Percentiles rank a stretch among this genome's conserved stretches.
Evolutionary conservation across 2,329 filamentous ascomycete genomes (phyloP).

Genomic region (Aspergillus fischeri): DNA sequence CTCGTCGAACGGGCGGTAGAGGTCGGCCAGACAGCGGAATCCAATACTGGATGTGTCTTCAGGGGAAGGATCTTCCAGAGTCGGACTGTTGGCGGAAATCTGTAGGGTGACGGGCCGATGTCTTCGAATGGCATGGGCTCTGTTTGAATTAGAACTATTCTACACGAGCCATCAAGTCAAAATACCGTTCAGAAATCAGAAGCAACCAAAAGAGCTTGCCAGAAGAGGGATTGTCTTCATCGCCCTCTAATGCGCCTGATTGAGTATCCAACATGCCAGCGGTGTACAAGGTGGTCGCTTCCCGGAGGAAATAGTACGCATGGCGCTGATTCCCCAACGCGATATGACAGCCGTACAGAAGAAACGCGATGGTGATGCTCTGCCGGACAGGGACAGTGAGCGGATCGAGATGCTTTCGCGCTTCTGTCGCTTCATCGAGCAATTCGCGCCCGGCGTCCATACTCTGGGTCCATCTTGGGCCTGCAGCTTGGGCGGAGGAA

Average conservation of each 20-base stretch:
- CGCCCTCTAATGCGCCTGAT: conserved; percentile 49
- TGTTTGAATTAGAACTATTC: conserved; percentile 21
- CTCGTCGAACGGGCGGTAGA: conserved; percentile 61
- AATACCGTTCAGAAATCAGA: conserved; percentile 60
- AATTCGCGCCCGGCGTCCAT: conserved; percentile 14
- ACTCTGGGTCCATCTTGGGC: not conserved
- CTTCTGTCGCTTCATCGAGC: conserved; percentile 25
- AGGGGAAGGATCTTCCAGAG: conserved; percentile 47
- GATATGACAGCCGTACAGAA: conserved; percentile 65
- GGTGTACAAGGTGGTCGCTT: conserved; percentile 65
- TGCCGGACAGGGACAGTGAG: conserved; percentile 18
- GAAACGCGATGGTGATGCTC: conserved; percentile 62
- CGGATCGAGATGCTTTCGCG: conserved; percentile 16
- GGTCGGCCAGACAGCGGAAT: conserved; percentile 57
- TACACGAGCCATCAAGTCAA: not conserved
- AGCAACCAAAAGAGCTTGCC: conserved; percentile 65
- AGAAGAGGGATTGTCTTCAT: conserved; percentile 37
- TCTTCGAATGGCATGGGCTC: conserved; percentile 60
- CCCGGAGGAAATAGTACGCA: conserved; percentile 69
- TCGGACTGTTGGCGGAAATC: conserved; percentile 51
- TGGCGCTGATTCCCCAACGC: conserved; percentile 65
- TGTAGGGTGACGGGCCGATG: conserved; percentile 61
- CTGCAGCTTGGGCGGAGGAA: not conserved
- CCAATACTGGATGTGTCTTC: conserved; percentile 54
- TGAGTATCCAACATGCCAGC: conserved; percentile 41